Base-by-base conservation (phyloP, 2,329 filamentous ascomycete species). In the Aspergillus felis region DNA sequence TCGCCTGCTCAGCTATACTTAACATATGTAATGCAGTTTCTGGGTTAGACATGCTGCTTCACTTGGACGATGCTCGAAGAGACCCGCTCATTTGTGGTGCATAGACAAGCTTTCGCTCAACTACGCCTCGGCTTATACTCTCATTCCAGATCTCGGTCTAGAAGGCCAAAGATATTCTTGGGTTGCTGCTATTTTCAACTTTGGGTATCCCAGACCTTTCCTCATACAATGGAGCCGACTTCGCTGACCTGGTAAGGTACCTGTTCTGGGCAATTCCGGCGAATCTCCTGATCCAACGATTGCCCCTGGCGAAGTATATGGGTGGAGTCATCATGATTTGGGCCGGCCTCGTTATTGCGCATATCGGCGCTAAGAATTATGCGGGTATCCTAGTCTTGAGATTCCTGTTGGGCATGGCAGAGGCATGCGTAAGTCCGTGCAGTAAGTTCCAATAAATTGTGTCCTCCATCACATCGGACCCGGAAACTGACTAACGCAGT, bases 1-100 rank as follows among this genome's bases (percentile, higher is more conserved):
- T 71, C 7, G 7, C 5, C 20, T 20, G 27, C 8, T 10, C 51
- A 69, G 68, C 60, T 70, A 44, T 70, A 70, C 42, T 32, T 70
- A 38, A 78, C 76, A 7, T 80, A 80, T 63, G 77, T 71, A 20
- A 78, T 80, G 35, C 79, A 80, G 62, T 81, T 79, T 58, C 71
- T 81, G 27, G 76, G 67, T 68, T 55, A 50, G 60, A 10, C 25
- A 46, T 10, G 2, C 28, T n/a, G 9, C 41, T 9, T 28, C n/a
- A 14, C 12, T n/a, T 12, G 46, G 8, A 12, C 8, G 3, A 20
- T 12, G 7, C 28, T 7, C 48, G 57, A 29, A 55, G 29, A 24
- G 20, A 9, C 1, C 27, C 8, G 17, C 47, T n/a, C 32, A 22
- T 1, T 50, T 8, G 42, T 46, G 42, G 24, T 46, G 9, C 42